Percentiles rank a stretch among this genome's conserved stretches.
Evolutionary conservation across 73 alveolate species (phyloP).

Genomic region (Durusdinium trenchii): DNA sequence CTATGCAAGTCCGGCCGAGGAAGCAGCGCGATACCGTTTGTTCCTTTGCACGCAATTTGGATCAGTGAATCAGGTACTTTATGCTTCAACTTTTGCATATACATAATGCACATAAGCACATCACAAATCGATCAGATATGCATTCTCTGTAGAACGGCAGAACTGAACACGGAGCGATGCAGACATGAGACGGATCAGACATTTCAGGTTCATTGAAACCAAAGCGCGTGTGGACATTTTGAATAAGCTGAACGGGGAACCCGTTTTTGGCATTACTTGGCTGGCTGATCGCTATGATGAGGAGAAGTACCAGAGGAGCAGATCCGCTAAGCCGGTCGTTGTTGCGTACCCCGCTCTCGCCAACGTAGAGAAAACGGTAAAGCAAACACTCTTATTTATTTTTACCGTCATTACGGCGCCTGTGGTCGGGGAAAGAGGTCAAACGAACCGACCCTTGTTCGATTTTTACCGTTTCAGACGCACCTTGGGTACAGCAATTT

Average conservation of each 20-base stretch:
- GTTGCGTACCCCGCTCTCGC: no score
- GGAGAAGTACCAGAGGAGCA: constrained; percentile 83
- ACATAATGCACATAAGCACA: neutral
- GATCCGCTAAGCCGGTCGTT: neutral
- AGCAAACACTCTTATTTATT: no score
- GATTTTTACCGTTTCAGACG: no score
- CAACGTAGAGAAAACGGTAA: no score
- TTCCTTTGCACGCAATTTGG: neutral
- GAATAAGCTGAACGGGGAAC: constrained; percentile 79
- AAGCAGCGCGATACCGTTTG: constrained; percentile 69
- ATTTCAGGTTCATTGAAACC: constrained; percentile 35
- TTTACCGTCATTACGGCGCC: no score
- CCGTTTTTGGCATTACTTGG: constrained; percentile 86
- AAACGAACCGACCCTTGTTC: no score
- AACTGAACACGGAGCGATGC: neutral
- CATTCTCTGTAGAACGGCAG: neutral
- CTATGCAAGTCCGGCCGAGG: constrained; percentile 85
- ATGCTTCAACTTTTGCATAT: neutral
- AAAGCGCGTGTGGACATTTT: constrained; percentile 52
- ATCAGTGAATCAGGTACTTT: neutral
- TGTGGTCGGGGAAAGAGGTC: no score
- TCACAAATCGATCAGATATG: neutral
- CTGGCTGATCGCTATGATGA: constrained; percentile 76
- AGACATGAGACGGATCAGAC: neutral
- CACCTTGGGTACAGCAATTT: no score